Evolutionary conservation across 345 rosid species (phyloP).

Genomic region (Syzygium oleosum): DNA sequence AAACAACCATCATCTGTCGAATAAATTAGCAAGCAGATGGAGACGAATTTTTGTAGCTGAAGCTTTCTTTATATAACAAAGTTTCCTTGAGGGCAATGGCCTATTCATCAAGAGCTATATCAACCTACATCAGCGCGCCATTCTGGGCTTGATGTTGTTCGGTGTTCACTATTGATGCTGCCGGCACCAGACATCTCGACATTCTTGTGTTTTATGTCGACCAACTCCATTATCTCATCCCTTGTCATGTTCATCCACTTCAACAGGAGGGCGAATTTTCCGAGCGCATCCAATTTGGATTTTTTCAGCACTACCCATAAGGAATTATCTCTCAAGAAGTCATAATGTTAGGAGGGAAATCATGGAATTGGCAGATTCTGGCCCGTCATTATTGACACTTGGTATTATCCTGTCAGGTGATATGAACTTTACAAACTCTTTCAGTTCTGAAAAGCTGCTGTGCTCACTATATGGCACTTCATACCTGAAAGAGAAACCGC

Average conservation of each 20-base stretch:
- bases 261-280: not conserved
- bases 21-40: too few relatives aligned
- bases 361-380: slow-evolving; percentile 69
- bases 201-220: not conserved
- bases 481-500: slow-evolving; percentile 38
- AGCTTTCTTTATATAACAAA: not conserved
- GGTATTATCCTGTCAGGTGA: slow-evolving; percentile 75
- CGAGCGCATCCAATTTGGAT: not conserved
- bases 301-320: not conserved
- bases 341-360: slow-evolving; percentile 49
- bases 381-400: slow-evolving; percentile 77
- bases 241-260: not conserved
- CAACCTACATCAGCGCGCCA: not conserved
- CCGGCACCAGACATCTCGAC: not conserved
- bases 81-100: not conserved
- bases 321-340: not conserved
- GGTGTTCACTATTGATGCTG: not conserved
- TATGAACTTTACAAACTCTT: slow-evolving; percentile 65
- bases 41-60: not conserved
- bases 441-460: slow-evolving; percentile 74
- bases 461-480: slow-evolving; percentile 98
- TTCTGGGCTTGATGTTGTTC: not conserved
- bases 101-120: not conserved
- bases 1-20: not conserved
- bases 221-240: not conserved